A percentile compares a stretch with the other conserved stretches of the same genome.
Evolutionary conservation across 2,329 filamentous ascomycete genomes (phyloP).

Genomic region (Xylogone sp.): DNA sequence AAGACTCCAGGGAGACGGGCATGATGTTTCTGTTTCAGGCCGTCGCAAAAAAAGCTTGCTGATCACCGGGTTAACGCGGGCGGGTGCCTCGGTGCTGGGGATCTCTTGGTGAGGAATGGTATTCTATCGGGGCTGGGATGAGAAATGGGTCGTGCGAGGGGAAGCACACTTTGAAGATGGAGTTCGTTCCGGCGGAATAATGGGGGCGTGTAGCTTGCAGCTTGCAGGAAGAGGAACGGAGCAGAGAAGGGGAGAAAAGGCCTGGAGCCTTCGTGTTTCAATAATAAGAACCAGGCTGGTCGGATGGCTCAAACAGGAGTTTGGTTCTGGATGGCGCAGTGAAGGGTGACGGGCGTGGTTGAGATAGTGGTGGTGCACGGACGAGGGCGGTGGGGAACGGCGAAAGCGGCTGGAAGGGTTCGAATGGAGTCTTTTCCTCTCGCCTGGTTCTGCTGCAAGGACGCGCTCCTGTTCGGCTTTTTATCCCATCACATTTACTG

Average conservation of each 20-base stretch:
- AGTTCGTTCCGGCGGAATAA: too few relatives aligned
- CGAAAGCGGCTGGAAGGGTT: not conserved
- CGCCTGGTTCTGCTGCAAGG: too few relatives aligned
- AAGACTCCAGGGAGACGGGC: slow-evolving; percentile 45
- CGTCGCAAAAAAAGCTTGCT: not conserved
- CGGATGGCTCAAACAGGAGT: not conserved
- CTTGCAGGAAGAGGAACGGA: not conserved
- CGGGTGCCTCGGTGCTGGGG: not conserved
- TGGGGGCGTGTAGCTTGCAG: too few relatives aligned
- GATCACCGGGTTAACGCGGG: not conserved
- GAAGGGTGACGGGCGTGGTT: not conserved
- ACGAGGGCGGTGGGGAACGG: not conserved
- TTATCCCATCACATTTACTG: too few relatives aligned
- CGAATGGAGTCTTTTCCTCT: not conserved
- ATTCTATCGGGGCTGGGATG: slow-evolving; percentile 2
- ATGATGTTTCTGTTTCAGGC: slow-evolving; percentile 22
- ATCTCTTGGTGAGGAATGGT: not conserved
- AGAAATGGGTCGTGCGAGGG: not conserved
- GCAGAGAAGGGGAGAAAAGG: not conserved
- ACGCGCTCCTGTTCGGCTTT: too few relatives aligned
- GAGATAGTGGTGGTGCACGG: not conserved
- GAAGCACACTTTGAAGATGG: not conserved
- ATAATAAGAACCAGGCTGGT: not conserved
- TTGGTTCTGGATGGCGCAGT: not conserved
- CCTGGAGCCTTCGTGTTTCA: not conserved